Evolutionary conservation across 2,329 filamentous ascomycete genomes (phyloP), one percentile per base, ranked within the genome.

Genomic region (Thermomyces lanuginosus): DNA sequence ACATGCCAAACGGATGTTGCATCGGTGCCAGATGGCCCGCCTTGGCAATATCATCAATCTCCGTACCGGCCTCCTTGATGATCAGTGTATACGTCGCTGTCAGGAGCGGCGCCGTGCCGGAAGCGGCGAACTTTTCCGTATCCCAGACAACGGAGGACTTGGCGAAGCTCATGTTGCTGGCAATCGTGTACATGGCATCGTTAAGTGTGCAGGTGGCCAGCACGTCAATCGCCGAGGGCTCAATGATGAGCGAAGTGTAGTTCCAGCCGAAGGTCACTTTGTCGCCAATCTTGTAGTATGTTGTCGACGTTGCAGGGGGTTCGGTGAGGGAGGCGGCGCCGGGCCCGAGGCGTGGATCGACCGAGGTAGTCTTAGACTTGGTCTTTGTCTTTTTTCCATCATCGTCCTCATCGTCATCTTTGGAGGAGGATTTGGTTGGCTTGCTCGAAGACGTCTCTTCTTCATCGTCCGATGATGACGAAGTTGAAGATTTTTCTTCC

Each of bases 261-360:
- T 77, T 76, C 72, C 72, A 77, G 11, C 58, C 63, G 38, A 76
- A 73, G 0, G 71, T 75, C 16, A 75, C 53, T 32, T 56, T 60
- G 22, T 75, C 60, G 10, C 67, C 67, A 37, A 76, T 65, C 47
- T 73, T 76, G 60, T 71, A 75, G 51, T 67, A 76, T 29, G 63
- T 61, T 4, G 61, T 52, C 9, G 60, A 55, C 6, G 57, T 45
- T 6, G 56, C 45, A 26, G 56, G 54, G 2, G 72, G 72, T 4
- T 66, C 72, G 29, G 74, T 54, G 66, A 76, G 69, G 22, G 60
- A 57, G 29, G 76, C 57, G 28, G 70, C 71, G 23, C 72, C 72
- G 3, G 66, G 58, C 12, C 63, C 64, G 9, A 63, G 45, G 29
- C 64, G 58, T 26, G 64, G 48, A 35, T 71, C 62, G 43, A 68